These are phyloP conservation scores for Papiliotrema fonsecae DNA, from an alignment of 1,284 basidiomycete species.

Conservation along the genomic window DNA sequence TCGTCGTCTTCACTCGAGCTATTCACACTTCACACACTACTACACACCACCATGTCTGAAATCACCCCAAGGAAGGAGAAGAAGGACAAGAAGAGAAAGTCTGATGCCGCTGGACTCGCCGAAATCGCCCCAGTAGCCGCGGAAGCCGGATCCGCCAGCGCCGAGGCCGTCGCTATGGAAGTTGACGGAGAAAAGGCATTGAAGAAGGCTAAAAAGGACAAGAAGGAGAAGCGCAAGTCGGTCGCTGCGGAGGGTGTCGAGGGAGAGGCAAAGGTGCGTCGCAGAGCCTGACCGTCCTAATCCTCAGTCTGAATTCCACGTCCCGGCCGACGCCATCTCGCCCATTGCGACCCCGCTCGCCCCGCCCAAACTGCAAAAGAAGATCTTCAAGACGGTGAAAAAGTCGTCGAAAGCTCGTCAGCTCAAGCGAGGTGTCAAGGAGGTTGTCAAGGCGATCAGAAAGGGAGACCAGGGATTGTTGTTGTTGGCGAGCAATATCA, in stretches of 20 bases:
- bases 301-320: constrained; percentile 51
- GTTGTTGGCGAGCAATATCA: constrained; percentile 93
- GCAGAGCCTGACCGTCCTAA: background rate
- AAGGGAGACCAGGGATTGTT: constrained; percentile 94
- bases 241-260: constrained; percentile 36
- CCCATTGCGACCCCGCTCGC: constrained; percentile 87
- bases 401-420: constrained; percentile 87
- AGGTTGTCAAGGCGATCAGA: constrained; percentile 90
- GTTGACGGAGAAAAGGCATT: constrained; percentile 36
- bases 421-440: constrained; percentile 92
- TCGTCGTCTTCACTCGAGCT: no score
- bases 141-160: constrained; percentile 33
- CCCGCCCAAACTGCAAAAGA: constrained; percentile 84
- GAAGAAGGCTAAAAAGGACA: constrained; percentile 47
- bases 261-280: constrained; percentile 38
- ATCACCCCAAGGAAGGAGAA: constrained; percentile 46
- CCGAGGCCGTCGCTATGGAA: constrained; percentile 39
- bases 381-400: constrained; percentile 87
- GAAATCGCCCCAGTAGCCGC: constrained; percentile 21
- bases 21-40: background rate
- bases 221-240: constrained; percentile 51
- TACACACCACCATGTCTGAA: constrained; percentile 41
- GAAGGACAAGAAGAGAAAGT: constrained; percentile 51
- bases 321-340: constrained; percentile 74
- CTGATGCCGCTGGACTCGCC: constrained; percentile 40